A percentile compares a stretch with the other conserved stretches of the same genome.
phyloP scores from a whole-genome alignment of 306 rosid species.

The Ziziphus jujuba region DNA sequence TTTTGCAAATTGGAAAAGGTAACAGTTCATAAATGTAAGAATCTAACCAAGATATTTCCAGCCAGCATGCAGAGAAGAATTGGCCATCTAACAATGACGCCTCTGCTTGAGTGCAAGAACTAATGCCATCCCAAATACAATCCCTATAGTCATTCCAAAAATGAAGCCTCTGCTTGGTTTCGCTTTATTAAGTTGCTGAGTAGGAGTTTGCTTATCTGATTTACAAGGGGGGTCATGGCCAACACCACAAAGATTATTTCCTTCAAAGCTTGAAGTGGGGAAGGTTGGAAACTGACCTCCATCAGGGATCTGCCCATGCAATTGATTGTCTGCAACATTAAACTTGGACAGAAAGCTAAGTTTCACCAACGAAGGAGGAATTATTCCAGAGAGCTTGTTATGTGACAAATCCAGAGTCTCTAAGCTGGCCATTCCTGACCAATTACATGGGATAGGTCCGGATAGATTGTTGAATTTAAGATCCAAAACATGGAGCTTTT shows the following conservation, averaged over 20 bases:
- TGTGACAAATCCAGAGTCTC: conserved; percentile 53
- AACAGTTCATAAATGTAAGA: no score
- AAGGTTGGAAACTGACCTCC: conserved; percentile 51
- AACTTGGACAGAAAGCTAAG: conserved; percentile 55
- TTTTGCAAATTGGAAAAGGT: no score
- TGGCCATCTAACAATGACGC: no score
- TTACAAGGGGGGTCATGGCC: conserved; percentile 28
- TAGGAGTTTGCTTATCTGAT: background rate
- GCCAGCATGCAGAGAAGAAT: no score
- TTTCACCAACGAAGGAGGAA: conserved; percentile 32
- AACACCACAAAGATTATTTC: conserved; percentile 43
- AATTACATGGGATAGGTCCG: conserved; percentile 38
- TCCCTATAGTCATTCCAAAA: conserved; percentile 37
- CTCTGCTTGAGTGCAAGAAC: conserved; percentile 28
- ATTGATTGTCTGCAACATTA: conserved; percentile 45
- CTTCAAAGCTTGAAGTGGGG: conserved; percentile 51
- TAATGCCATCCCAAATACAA: conserved; percentile 19
- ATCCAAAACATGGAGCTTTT: conserved; percentile 43
- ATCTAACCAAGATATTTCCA: no score
- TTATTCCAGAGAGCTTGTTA: conserved; percentile 43
- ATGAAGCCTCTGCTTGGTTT: conserved; percentile 12
- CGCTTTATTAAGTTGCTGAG: background rate
- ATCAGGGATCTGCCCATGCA: conserved; percentile 44
- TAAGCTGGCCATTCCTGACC: conserved; percentile 41
- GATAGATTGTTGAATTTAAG: conserved; percentile 40